Conservation (phyloP, 1,284 basidiomycete genomes). For the Trametes polyzona region DNA sequence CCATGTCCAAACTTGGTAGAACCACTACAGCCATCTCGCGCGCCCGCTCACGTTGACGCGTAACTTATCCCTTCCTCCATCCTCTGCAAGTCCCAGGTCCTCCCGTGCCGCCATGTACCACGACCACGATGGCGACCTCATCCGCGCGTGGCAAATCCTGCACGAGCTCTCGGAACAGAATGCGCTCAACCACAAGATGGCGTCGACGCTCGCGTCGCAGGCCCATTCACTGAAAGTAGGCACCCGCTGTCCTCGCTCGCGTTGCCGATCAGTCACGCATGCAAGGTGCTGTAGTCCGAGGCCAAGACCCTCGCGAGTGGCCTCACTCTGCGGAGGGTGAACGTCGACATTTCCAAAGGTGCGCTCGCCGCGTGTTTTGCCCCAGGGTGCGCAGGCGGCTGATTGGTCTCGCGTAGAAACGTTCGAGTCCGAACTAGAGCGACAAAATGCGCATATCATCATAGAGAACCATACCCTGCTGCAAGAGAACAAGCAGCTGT, state of each 20-base stretch:
- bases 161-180: conserved; percentile 88
- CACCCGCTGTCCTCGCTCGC: conserved; percentile 12
- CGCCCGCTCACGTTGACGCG: neutral
- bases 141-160: conserved; percentile 78
- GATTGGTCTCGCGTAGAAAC: conserved; percentile 58
- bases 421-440: conserved; percentile 93
- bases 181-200: conserved; percentile 81
- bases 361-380: conserved; percentile 26
- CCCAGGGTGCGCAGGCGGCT: neutral
- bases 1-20: neutral
- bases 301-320: conserved; percentile 80
- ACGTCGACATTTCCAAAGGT: conserved; percentile 93
- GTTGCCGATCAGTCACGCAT: conserved; percentile 25
- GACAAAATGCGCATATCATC: conserved; percentile 86
- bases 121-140: conserved; percentile 72
- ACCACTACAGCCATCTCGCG: conserved; percentile 1
- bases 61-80: neutral
- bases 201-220: conserved; percentile 74
- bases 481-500: conserved; percentile 95
- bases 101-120: conserved; percentile 39
- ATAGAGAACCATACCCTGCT: conserved; percentile 92
- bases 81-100: neutral
- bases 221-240: conserved; percentile 81
- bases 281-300: conserved; percentile 60
- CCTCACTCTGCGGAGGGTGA: conserved; percentile 86